Base-by-base conservation (phyloP, 1,139 yeast genomes). In the Saccharomycopsis hybrid region DNA sequence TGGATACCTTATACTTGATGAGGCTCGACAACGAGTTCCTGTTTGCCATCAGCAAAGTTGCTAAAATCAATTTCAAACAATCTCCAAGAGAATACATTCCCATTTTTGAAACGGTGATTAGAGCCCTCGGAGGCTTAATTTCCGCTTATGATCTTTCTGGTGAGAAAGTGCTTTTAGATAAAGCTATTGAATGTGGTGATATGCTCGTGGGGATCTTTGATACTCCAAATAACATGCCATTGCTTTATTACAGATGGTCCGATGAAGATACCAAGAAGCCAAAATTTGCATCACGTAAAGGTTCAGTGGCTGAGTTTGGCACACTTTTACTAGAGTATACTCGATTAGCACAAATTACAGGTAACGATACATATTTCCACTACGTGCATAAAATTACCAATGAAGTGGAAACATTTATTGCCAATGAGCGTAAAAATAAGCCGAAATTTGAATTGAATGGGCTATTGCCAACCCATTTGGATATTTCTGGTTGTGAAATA, bases 111-210 rank as follows among this genome's bases (percentile, higher is more conserved):
- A 78, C 87, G 36, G 77, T 82, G 30, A 81, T 82, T 53, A 70
- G 90, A 52, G 78, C 80, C 67, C 67, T 85, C 47, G 94, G 92
- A 8, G 92, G 94, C 0, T 69, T 85, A 42, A 61, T 85, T 36
- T 74, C 88, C 1, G 87, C 86, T 0, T 82, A 77, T 62, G 90
- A 85, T 52, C 65, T 85, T 40, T 75, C 86, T 0, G 62, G 71
- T 1, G 82, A 78, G 41, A 75, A 76, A 53, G 56, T 76, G 4
- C 72, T 81, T 47, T 67, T 85, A 47, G 74, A 69, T 44, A 73
- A 76, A 56, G 87, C 89, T 0, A 75, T 70, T 27, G 80, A 79
- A 50, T 68, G 85, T 52, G 94, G 83, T n/a, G 78, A 78, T 53
- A 74, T 82, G 36, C 69, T 85, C 53, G 62, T 82, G 52, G 85